Conservation (phyloP, 345 rosid species). For the Firmiana major region DNA sequence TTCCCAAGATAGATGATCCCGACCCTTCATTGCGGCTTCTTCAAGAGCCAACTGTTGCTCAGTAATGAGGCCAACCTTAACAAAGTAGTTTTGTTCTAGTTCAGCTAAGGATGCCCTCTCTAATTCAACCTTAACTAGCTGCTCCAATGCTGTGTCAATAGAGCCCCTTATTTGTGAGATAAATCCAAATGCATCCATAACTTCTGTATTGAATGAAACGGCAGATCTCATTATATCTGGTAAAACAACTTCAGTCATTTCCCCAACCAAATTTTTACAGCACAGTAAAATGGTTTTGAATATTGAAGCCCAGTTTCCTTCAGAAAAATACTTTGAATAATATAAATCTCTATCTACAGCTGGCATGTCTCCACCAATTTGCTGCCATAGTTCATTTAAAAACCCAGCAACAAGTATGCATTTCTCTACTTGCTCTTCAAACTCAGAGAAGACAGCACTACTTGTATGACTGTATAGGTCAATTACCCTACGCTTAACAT, state of each 20-base stretch:
- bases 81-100: slow-evolving; percentile 75
- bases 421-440: slow-evolving; percentile 83
- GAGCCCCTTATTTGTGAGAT: slow-evolving; percentile 77
- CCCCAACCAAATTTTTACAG: slow-evolving; percentile 51
- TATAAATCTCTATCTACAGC: slow-evolving; percentile 26
- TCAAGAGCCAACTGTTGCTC: slow-evolving; percentile 82
- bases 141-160: slow-evolving; percentile 71
- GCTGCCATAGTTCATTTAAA: slow-evolving; percentile 49
- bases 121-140: slow-evolving; percentile 68
- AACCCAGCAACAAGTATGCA: slow-evolving; percentile 55
- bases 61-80: slow-evolving; percentile 76
- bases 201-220: slow-evolving; percentile 63
- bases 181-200: slow-evolving; percentile 79
- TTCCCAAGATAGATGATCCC: slow-evolving; percentile 96
- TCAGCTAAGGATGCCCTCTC: slow-evolving; percentile 75
- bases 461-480: slow-evolving; percentile 36
- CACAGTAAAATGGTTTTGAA: slow-evolving; percentile 55
- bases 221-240: slow-evolving; percentile 64
- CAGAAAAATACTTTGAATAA: slow-evolving; percentile 29
- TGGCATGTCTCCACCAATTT: slow-evolving; percentile 38
- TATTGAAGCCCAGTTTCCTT: slow-evolving; percentile 55
- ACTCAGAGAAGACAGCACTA: slow-evolving; percentile 42
- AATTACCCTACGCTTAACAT: slow-evolving; percentile 46
- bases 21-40: slow-evolving; percentile 75
- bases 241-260: slow-evolving; percentile 65